Evolutionary conservation across 2,329 filamentous ascomycete species (phyloP), one percentile per base, ranked within the genome.

Genomic region (Pseudogymnoascus destructans): DNA sequence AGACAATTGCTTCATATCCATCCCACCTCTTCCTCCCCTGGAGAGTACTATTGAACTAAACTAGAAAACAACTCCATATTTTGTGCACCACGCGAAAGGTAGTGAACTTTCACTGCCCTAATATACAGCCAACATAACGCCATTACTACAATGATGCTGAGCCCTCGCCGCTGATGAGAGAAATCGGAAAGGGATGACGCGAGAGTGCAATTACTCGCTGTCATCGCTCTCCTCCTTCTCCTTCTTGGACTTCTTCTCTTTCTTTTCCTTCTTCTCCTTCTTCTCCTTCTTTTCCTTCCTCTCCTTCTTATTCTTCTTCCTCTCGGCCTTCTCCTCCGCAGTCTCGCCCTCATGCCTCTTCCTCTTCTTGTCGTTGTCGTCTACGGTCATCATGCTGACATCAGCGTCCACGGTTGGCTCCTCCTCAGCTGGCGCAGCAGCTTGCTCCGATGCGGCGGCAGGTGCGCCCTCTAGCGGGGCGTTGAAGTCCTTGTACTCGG

Each of bases 401-500:
- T 77, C 69, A 17, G 70, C 71, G 55, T 71, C 70, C 54, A 70
- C 66, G 21, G 68, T 62, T 33, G 72, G 63, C 5, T 71, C 68
- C 32, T 56, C 54, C 32, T 56, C 54, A 6, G 72, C 68, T 27
- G 73, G 66, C 38, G 70, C 68, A 33, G 70, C 68, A 56, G 69
- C 68, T 55, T 69, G 68, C 56, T 75, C 73, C 59, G 72, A 70
- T 30, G 68, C 65, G 33, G 67, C 63, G 17, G 73, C 70, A 49
- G 65, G 35, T 68, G 73, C 54, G 73, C 74, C 60, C 62, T 72
- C 63, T 66, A 71, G 57, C 13, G 79, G 75, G 38, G 80, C 79
- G 68, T 80, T 84, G 76, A 84, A 95, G 76, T 97, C 93, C 74
- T 90, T 92, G 80, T 98, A 98, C 65, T 88, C 87, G 35, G 81